These are phyloP conservation scores for Mariannaea sp. DNA, from an alignment of 2,329 filamentous ascomycete species.

Conservation along the genomic window DNA sequence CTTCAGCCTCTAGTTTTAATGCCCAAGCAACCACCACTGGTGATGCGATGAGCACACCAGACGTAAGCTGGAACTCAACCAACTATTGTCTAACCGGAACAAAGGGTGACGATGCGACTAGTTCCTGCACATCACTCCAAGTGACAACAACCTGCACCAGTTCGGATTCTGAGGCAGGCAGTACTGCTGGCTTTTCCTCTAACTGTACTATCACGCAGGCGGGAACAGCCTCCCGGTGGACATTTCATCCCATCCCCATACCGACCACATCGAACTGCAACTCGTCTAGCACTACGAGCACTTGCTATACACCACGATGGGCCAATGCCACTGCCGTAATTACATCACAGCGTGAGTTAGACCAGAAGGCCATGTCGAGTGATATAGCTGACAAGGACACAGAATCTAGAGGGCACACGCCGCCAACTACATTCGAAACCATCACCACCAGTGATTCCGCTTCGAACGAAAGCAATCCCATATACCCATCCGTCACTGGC, in stretches of 20 bases:
- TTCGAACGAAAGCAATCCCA: slow-evolving; percentile 10
- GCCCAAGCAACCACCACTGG: slow-evolving; percentile 13
- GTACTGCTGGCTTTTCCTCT: slow-evolving; percentile 7
- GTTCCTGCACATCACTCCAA: slow-evolving; percentile 19
- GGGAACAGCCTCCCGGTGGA: slow-evolving; percentile 8
- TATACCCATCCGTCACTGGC: slow-evolving; percentile 29
- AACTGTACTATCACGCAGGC: slow-evolving; percentile 18
- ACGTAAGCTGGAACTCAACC: slow-evolving; percentile 15
- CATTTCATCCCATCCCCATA: slow-evolving; percentile 19
- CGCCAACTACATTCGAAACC: slow-evolving; percentile 32
- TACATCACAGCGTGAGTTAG: slow-evolving; percentile 24
- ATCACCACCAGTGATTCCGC: slow-evolving; percentile 20
- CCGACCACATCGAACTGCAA: slow-evolving; percentile 29
- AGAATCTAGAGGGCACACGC: slow-evolving; percentile 3
- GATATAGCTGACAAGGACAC: background rate
- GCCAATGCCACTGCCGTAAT: slow-evolving; percentile 22
- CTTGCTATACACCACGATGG: slow-evolving; percentile 26
- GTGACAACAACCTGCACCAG: slow-evolving; percentile 27
- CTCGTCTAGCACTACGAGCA: slow-evolving; percentile 28
- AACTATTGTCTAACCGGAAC: slow-evolving; percentile 7
- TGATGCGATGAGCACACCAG: slow-evolving; percentile 4
- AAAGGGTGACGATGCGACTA: slow-evolving; percentile 1
- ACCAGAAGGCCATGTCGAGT: slow-evolving; percentile 5
- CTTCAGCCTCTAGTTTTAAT: slow-evolving; percentile 17
- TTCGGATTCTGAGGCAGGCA: background rate